phyloP scores from a whole-genome alignment of 1,139 yeast species.

The Tardiomyces depauwii region DNA sequence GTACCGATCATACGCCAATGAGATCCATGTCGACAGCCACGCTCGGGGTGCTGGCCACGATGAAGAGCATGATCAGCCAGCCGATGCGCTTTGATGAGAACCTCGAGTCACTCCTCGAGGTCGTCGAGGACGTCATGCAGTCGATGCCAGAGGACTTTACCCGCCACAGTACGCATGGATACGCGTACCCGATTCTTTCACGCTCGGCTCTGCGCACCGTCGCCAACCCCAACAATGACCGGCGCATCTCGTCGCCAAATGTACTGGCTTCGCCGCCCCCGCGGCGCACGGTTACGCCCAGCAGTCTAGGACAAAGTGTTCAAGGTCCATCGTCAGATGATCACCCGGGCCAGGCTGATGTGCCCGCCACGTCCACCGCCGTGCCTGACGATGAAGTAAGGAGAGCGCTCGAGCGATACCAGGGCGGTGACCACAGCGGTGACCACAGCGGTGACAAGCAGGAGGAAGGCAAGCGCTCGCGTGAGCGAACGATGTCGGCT shows the following conservation, averaged over 20 bases:
- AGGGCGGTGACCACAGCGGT: no score
- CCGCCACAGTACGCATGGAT: background rate
- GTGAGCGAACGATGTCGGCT: background rate
- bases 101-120: conserved; percentile 11
- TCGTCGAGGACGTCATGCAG: conserved; percentile 9
- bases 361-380: no score
- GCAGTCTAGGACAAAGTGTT: no score
- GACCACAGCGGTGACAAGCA: background rate
- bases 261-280: background rate
- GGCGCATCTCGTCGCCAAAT: background rate
- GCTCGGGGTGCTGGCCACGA: conserved; percentile 16
- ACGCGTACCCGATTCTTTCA: background rate
- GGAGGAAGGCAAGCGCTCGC: background rate
- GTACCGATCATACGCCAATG: conserved; percentile 1
- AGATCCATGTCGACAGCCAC: conserved; percentile 20
- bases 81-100: conserved; percentile 9
- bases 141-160: background rate
- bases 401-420: no score
- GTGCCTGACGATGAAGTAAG: no score
- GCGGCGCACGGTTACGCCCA: no score
- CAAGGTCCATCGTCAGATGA: no score
- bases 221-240: background rate
- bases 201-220: background rate
- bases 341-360: no score
- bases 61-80: background rate